A percentile compares a stretch with the other conserved stretches of the same genome.
Conservation (phyloP, 2,329 filamentous ascomycete genomes). For the Phoma sp. region DNA sequence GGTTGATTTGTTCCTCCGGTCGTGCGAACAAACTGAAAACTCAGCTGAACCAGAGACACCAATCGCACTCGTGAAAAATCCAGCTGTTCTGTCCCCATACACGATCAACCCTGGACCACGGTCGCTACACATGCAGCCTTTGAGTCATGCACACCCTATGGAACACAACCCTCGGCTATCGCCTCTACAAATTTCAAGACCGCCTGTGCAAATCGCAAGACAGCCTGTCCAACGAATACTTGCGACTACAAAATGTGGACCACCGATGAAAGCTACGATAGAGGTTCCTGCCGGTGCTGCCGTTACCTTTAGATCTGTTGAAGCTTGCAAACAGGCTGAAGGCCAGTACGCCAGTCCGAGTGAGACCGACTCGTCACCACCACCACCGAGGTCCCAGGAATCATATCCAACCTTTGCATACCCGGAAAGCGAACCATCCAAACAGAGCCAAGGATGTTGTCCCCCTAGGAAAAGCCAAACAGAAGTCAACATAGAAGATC, state of each 20-base stretch:
- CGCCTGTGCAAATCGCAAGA: neutral
- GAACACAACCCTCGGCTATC: neutral
- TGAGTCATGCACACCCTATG: neutral
- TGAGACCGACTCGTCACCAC: constrained; percentile 5
- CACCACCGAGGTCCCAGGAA: constrained; percentile 1
- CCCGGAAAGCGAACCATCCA: neutral
- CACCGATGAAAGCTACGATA: neutral
- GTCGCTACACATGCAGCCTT: neutral
- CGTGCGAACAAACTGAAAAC: constrained; percentile 13
- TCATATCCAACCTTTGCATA: neutral
- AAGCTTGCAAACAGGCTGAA: constrained; percentile 1
- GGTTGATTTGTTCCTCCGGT: constrained; percentile 28
- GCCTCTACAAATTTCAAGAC: neutral
- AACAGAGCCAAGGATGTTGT: constrained; percentile 5
- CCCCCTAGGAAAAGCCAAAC: neutral
- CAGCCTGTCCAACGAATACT: neutral
- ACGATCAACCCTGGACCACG: neutral
- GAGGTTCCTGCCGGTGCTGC: neutral
- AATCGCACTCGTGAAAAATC: neutral
- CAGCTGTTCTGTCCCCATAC: neutral
- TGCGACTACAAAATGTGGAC: neutral
- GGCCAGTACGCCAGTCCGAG: constrained; percentile 11
- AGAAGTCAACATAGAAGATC: constrained; percentile 8
- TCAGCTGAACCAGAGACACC: constrained; percentile 1
- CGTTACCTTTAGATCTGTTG: neutral